Evolutionary conservation across 139 green algal genomes (phyloP), one percentile per base, ranked within the genome.

Genomic region (Diplosphaera chodatii): DNA sequence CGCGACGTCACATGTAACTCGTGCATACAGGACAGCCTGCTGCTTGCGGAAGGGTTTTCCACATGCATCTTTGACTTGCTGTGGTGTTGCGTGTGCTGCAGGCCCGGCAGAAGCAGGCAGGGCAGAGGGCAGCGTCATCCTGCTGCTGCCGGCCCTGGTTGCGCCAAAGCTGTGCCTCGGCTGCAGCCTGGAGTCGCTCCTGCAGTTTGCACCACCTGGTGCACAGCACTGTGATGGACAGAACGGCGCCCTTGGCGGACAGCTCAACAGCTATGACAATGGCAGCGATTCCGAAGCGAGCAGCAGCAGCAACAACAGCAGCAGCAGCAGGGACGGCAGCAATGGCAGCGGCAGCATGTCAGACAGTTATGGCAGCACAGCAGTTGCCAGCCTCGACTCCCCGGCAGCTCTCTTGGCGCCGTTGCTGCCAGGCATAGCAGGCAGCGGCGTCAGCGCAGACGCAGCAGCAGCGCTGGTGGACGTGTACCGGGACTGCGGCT

Each of bases 401-500:
- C 10, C 37, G 10, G 37, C 8, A 6, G 37, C 8, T 48, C 10
- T 25, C 16, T 18, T 59, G 48, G 48, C 48, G 48, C 16, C 48
- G 16, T 18, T 59, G 16, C 18, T 59, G 48, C 48, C 48, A 18
- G 40, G 41, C 10, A 40, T 29, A 48, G 41, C 55, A 4, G 72
- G 18, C 29, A 48, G 4, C 22, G 32, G 2, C 37, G 33, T 29
- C 37, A 28, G 56, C 29, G n/a, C 18, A n/a, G n/a, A n/a, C 64
- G 27, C 16, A 33, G 66, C 69, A 78, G 33, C 27, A 37, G 66
- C n/a, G 32, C 29, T 81, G 4, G 31, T 87, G 37, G 63, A 71
- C 37, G 32, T 85, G 63, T 90, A 90, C 59, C 18, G 22, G 2
- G 28, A 33, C 0, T 80, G 93, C 77, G 55, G 69, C 56, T 87